Conservation (phyloP, 345 rosid species). For the Crucihimalaya himalaica region DNA sequence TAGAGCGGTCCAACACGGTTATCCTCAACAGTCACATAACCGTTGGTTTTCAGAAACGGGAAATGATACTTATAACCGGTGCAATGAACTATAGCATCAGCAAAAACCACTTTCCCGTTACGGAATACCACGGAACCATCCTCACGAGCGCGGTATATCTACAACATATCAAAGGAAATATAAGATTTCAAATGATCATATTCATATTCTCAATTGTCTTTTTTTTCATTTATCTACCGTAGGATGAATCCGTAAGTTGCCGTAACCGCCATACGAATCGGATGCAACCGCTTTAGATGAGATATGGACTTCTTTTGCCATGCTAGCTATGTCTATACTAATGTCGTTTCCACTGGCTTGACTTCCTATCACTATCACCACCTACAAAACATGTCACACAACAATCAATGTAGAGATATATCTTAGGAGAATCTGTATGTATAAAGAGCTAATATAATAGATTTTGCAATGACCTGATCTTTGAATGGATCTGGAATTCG, state of each 20-base stretch:
- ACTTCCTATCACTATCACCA: not conserved
- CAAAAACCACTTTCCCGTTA: not conserved
- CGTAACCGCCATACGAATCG: not conserved
- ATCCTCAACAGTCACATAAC: slow-evolving; percentile 62
- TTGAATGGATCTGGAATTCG: not conserved
- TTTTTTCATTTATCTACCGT: not conserved
- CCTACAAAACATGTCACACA: not conserved
- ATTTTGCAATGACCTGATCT: not conserved
- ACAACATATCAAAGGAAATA: not conserved
- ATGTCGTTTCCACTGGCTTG: not conserved
- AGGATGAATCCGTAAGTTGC: not conserved
- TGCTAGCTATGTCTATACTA: not conserved
- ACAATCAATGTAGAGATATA: not conserved
- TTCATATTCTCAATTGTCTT: not conserved
- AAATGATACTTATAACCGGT: slow-evolving; percentile 45
- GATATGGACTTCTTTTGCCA: not conserved
- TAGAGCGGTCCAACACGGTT: slow-evolving; percentile 73
- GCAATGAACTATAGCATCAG: not conserved
- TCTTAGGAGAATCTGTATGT: not conserved
- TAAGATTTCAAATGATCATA: not conserved
- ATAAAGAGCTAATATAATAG: not conserved
- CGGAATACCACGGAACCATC: not conserved
- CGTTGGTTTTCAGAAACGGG: slow-evolving; percentile 69
- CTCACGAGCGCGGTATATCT: not conserved
- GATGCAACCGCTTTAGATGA: not conserved